Evolutionary conservation across 371 early-diverging fungal genomes (phyloP).

Genomic region (Mortierella sp.): DNA sequence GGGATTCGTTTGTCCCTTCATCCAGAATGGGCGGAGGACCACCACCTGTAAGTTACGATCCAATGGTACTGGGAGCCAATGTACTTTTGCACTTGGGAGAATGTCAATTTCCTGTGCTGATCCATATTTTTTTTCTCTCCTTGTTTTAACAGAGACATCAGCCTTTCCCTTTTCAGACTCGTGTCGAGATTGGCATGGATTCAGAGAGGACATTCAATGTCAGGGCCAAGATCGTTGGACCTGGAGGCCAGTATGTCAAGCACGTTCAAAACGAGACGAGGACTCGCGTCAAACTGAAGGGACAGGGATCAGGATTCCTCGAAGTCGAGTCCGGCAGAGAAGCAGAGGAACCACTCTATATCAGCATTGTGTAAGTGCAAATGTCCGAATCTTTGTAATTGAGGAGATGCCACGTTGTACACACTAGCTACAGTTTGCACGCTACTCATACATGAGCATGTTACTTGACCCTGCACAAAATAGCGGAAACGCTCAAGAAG

Average conservation of each 20-base stretch:
- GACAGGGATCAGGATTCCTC: slow-evolving; percentile 87
- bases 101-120: not conserved
- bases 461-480: not conserved
- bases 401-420: not conserved
- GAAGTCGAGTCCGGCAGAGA: slow-evolving; percentile 79
- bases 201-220: slow-evolving; percentile 82
- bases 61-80: not conserved
- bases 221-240: slow-evolving; percentile 90
- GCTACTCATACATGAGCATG: not conserved
- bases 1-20: slow-evolving; percentile 39
- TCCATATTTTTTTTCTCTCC: not conserved
- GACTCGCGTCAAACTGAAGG: slow-evolving; percentile 84
- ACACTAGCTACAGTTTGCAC: not conserved
- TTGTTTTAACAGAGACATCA: slow-evolving; percentile 47
- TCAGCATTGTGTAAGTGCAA: slow-evolving; percentile 82
- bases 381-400: not conserved
- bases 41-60: slow-evolving; percentile 27
- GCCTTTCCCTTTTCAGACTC: slow-evolving; percentile 66
- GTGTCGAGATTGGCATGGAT: slow-evolving; percentile 81
- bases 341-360: slow-evolving; percentile 85
- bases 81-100: not conserved
- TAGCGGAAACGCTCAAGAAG: slow-evolving; percentile 77
- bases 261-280: slow-evolving; percentile 89
- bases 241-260: slow-evolving; percentile 87
- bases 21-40: slow-evolving; percentile 34